Conservation (phyloP, 2,329 filamentous ascomycete species). For the Alternaria arbusti region DNA sequence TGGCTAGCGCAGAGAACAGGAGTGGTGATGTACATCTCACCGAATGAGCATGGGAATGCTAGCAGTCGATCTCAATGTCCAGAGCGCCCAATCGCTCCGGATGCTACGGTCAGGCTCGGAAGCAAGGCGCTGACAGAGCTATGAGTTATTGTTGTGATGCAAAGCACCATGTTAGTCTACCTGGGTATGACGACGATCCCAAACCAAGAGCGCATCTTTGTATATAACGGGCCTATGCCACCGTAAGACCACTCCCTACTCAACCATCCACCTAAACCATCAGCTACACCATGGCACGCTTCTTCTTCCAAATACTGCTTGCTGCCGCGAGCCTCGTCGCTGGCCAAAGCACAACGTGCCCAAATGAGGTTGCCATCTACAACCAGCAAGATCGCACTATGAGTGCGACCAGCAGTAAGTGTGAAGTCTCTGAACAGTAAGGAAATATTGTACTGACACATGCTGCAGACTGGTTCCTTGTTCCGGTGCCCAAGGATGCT, state of each 20-base stretch:
- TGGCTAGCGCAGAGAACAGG: neutral
- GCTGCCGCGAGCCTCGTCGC: constrained; percentile 3
- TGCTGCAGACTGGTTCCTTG: constrained; percentile 7
- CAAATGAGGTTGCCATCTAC: constrained; percentile 14
- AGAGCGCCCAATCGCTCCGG: neutral
- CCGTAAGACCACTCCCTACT: neutral
- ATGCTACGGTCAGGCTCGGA: neutral
- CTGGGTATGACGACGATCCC: neutral
- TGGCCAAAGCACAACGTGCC: constrained; percentile 3
- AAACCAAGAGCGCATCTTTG: neutral
- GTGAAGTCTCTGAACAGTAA: neutral
- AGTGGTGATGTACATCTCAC: neutral
- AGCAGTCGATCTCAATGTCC: neutral
- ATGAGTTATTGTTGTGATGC: neutral
- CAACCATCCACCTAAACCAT: neutral
- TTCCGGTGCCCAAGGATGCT: constrained; percentile 6
- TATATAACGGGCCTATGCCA: neutral
- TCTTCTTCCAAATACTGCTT: neutral
- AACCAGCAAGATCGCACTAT: constrained; percentile 14
- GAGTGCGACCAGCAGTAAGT: constrained; percentile 9
- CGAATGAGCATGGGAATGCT: neutral
- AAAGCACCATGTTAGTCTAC: neutral
- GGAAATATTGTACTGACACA: neutral
- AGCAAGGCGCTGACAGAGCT: neutral
- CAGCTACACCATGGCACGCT: constrained; percentile 1